Conservation (phyloP, 2,329 filamentous ascomycete species). For the Emydomyces testavorans region DNA sequence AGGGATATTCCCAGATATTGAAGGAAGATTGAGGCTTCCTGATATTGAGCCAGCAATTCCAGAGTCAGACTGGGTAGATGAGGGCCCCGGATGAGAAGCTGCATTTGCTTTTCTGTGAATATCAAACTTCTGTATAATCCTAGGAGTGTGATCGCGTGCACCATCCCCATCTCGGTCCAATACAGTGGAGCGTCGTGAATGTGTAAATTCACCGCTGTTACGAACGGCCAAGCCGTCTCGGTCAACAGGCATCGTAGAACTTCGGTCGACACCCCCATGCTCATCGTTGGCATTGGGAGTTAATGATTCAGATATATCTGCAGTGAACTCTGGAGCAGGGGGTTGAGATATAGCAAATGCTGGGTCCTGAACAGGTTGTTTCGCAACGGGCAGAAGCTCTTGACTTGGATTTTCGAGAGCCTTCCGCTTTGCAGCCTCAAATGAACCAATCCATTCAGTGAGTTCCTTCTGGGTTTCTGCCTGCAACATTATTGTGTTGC, state of each 20-base stretch:
- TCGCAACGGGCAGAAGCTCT: constrained; percentile 35
- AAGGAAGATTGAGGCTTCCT: constrained; percentile 53
- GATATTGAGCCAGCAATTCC: constrained; percentile 80
- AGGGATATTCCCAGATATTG: constrained; percentile 13
- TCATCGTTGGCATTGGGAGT: constrained; percentile 46
- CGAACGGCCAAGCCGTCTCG: constrained; percentile 48
- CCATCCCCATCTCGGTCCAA: constrained; percentile 56
- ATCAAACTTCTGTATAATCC: constrained; percentile 88
- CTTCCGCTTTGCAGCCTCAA: constrained; percentile 86
- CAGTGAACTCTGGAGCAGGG: constrained; percentile 79
- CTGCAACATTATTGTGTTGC: constrained; percentile 75
- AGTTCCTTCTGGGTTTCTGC: constrained; percentile 85
- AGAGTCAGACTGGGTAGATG: constrained; percentile 38
- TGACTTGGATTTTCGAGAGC: constrained; percentile 65
- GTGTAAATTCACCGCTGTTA: constrained; percentile 60
- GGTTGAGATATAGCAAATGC: constrained; percentile 90
- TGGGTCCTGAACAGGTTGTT: constrained; percentile 44
- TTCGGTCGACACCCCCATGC: constrained; percentile 45
- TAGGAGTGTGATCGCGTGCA: constrained; percentile 66
- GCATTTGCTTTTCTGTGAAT: constrained; percentile 64
- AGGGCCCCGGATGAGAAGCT: constrained; percentile 23
- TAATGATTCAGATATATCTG: constrained; percentile 60
- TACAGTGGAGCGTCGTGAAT: constrained; percentile 39
- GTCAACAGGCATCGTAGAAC: constrained; percentile 53
- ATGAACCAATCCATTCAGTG: constrained; percentile 88